Evolutionary conservation across 1,284 basidiomycete species (phyloP), one percentile per base, ranked within the genome.

Genomic region (Cryptococcus neoformans): DNA sequence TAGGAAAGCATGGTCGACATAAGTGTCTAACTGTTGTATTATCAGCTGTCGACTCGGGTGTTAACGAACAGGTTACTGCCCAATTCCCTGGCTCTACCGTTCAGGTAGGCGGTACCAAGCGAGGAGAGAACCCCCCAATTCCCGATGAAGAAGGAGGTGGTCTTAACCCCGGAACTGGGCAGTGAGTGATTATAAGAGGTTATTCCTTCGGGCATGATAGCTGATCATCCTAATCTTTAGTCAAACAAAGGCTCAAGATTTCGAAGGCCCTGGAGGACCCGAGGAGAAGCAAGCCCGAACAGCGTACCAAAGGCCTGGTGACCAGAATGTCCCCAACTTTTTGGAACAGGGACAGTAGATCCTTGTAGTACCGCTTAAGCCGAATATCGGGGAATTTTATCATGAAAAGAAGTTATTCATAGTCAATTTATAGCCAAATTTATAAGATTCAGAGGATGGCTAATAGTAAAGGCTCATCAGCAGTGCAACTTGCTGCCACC

Each of bases 121-220:
- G 66, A 12, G 66, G 66, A 16, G 64, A 68, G 54, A 66, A 68
- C 57, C 66, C 66, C 3, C 51, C 57, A 8, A 64, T 68, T 41
- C 66, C 66, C 3, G 59, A 62, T 50, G 66, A 68, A 47, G 66
- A 64, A 47, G 66, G 66, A 28, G 66, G 66, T 12, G 66, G 64
- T 46, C 11, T 60, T 36, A 63, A 62, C 59, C 66, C 64, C 58
- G 14, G 53, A 12, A 59, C 66, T 45, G 66, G 66, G n/a, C 52
- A 59, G 66, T 68, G 49, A 51, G 66, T 62, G 2, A n/a, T 9
- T 41, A 6, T 16, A 39, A 35, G 28, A 34, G 8, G 54, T n/a
- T 6, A 16, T 1, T 21, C 38, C 14, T 9, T 10, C 14, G 14
- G 17, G 7, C 42, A 40, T 9, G 16, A 28, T n/a, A 12, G 35